A percentile compares a stretch with the other conserved stretches of the same genome.
These are phyloP conservation scores for Phytopythium cucurbitacearum DNA, from an alignment of 352 stramenopile species.

Conservation along the genomic window DNA sequence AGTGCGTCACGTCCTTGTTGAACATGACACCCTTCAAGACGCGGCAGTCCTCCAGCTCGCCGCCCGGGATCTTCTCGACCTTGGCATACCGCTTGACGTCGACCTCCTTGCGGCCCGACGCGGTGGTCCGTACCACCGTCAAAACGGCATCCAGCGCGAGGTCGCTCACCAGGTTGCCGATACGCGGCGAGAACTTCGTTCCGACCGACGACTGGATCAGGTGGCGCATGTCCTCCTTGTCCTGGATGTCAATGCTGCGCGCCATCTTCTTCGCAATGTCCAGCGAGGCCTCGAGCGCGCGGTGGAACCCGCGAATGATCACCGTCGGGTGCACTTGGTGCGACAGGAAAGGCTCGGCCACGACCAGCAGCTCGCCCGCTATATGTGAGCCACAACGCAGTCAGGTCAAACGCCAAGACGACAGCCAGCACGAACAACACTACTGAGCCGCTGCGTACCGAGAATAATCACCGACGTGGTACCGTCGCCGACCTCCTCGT, in stretches of 20 bases:
- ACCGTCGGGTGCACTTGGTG: conserved; percentile 98
- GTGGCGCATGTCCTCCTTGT: conserved; percentile 94
- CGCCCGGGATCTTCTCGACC: conserved; percentile 99
- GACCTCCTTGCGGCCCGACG: conserved; percentile 92
- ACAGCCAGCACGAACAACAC: not conserved
- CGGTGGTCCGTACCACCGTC: conserved; percentile 89
- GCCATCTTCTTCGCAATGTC: conserved; percentile 93
- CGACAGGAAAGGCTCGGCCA: conserved; percentile 96
- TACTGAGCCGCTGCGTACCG: conserved; percentile 23
- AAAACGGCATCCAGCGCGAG: conserved; percentile 97
- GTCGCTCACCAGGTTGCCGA: conserved; percentile 96
- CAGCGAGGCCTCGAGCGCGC: conserved; percentile 81
- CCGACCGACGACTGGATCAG: conserved; percentile 97
- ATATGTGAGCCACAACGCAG: conserved; percentile 16
- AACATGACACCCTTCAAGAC: conserved; percentile 99
- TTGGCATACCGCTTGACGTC: conserved; percentile 99
- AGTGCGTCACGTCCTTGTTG: conserved; percentile 99
- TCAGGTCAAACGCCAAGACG: not conserved
- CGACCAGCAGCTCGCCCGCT: conserved; percentile 96
- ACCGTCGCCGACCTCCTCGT: conserved; percentile 99
- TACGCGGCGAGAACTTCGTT: conserved; percentile 98
- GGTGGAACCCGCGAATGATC: conserved; percentile 95
- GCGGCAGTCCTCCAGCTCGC: conserved; percentile 92
- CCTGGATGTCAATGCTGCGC: conserved; percentile 92
- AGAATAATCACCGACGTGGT: conserved; percentile 99